Evolutionary conservation across 345 rosid genomes (phyloP).

Genomic region (Citrus unshiu): DNA sequence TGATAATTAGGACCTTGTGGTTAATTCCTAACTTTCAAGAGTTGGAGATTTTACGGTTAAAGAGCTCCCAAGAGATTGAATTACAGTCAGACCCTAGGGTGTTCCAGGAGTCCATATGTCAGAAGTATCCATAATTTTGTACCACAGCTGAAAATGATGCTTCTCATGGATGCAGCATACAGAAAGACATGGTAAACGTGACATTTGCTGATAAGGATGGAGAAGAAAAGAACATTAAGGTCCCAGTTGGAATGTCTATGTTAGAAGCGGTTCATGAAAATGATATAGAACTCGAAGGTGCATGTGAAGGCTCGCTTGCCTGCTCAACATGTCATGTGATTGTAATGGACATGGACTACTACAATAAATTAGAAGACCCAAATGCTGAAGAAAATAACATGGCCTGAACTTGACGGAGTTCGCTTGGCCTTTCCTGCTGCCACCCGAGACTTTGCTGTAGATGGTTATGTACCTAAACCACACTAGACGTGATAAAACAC

Average conservation of each 20-base stretch:
- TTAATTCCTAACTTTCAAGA: slow-evolving; percentile 38
- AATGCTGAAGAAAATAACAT: slow-evolving; percentile 95
- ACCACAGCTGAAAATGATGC: slow-evolving; percentile 27
- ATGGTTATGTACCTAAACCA: slow-evolving; percentile 82
- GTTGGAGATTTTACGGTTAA: slow-evolving; percentile 36
- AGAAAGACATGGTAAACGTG: slow-evolving; percentile 63
- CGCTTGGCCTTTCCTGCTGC: slow-evolving; percentile 80
- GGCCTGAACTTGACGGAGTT: slow-evolving; percentile 78
- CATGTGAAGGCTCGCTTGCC: slow-evolving; percentile 93
- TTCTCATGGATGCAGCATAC: slow-evolving; percentile 28
- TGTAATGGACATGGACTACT: slow-evolving; percentile 75
- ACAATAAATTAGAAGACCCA: slow-evolving; percentile 89
- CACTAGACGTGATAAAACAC: slow-evolving; percentile 38
- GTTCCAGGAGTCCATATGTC: slow-evolving; percentile 35
- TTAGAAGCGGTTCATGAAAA: slow-evolving; percentile 91
- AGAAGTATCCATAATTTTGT: slow-evolving; percentile 28
- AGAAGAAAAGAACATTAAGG: slow-evolving; percentile 62
- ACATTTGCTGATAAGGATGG: slow-evolving; percentile 90
- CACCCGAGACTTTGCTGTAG: slow-evolving; percentile 83
- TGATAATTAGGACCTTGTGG: slow-evolving; percentile 1
- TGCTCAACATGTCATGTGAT: slow-evolving; percentile 94
- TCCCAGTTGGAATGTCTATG: slow-evolving; percentile 84
- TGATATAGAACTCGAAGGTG: slow-evolving; percentile 95
- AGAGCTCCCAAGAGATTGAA: slow-evolving; percentile 44
- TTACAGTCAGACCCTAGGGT: slow-evolving; percentile 27